Evolutionary conservation across 768 basidiomycete species (phyloP).

Genomic region (Tricholomella constricta): DNA sequence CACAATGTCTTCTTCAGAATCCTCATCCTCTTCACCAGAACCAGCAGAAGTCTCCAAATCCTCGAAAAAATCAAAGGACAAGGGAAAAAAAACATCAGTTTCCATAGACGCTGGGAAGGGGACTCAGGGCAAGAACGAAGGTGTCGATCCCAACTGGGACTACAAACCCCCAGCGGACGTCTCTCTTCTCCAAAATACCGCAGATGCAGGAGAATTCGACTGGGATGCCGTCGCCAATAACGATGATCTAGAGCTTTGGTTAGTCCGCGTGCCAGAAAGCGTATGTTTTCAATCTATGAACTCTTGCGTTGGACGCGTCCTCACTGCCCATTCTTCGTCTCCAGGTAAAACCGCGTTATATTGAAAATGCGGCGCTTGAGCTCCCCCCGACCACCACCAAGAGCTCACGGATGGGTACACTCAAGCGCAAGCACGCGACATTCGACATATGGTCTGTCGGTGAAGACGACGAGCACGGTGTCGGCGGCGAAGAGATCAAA

Average conservation of each 20-base stretch:
- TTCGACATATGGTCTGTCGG: constrained; percentile 72
- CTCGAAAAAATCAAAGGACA: constrained; percentile 7
- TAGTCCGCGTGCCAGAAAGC: constrained; percentile 67
- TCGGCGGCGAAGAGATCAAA: constrained; percentile 67
- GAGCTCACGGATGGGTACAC: constrained; percentile 45
- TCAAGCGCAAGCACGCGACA: constrained; percentile 53
- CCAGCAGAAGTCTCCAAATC: constrained; percentile 1
- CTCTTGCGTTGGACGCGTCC: not conserved
- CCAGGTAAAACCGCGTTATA: constrained; percentile 67
- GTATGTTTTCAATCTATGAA: constrained; percentile 42
- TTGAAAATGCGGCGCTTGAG: constrained; percentile 54
- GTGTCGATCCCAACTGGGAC: constrained; percentile 55
- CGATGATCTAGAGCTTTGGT: constrained; percentile 68
- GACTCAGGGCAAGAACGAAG: constrained; percentile 60
- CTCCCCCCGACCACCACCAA: constrained; percentile 39
- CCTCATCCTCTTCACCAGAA: constrained; percentile 18
- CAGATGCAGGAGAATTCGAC: constrained; percentile 59
- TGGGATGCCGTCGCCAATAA: constrained; percentile 62
- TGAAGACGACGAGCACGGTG: constrained; percentile 34
- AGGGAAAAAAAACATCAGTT: constrained; percentile 13
- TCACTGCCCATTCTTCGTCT: not conserved
- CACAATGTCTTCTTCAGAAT: constrained; percentile 11
- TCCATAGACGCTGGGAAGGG: constrained; percentile 17
- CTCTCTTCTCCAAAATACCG: constrained; percentile 45
- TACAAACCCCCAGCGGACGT: constrained; percentile 60